These are phyloP conservation scores for Penicillium glabrum DNA, from an alignment of 2,329 filamentous ascomycete genomes.

Conservation along the genomic window DNA sequence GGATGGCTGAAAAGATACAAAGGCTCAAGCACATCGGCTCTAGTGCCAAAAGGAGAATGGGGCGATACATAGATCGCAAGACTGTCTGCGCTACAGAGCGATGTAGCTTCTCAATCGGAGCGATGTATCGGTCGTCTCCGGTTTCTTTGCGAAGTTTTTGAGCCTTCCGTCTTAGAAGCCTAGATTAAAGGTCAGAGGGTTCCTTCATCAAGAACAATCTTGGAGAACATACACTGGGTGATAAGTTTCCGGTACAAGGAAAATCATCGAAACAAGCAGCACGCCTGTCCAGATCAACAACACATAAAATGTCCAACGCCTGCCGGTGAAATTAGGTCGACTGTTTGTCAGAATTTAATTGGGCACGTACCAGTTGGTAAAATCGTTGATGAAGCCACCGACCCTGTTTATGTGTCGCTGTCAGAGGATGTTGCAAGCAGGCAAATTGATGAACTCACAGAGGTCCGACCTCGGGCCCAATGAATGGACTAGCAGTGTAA, in stretches of 20 bases:
- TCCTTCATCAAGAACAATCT: not conserved
- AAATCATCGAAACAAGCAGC: conserved; percentile 62
- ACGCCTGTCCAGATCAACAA: conserved; percentile 77
- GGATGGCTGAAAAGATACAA: conserved; percentile 77
- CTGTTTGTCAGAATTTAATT: not conserved
- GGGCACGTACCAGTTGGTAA: conserved; percentile 58
- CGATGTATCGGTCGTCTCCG: conserved; percentile 72
- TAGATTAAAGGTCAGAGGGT: conserved; percentile 4
- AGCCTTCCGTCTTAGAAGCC: conserved; percentile 70
- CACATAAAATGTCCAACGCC: conserved; percentile 81
- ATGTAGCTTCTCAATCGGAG: conserved; percentile 71
- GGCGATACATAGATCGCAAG: conserved; percentile 58
- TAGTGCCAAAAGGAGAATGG: conserved; percentile 74
- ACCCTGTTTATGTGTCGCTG: conserved; percentile 38
- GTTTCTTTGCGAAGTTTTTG: conserved; percentile 68
- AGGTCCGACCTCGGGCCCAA: conserved; percentile 58
- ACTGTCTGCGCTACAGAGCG: conserved; percentile 67
- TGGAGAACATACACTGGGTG: conserved; percentile 50
- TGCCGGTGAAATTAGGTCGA: conserved; percentile 16
- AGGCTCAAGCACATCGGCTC: conserved; percentile 86
- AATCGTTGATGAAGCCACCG: conserved; percentile 81
- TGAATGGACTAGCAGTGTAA: conserved; percentile 64
- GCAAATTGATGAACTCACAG: conserved; percentile 33
- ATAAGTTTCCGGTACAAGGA: conserved; percentile 86
- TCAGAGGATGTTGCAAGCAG: conserved; percentile 10